Evolutionary conservation across 2,329 filamentous ascomycete genomes (phyloP).

Genomic region (Thielaviopsis musarum): DNA sequence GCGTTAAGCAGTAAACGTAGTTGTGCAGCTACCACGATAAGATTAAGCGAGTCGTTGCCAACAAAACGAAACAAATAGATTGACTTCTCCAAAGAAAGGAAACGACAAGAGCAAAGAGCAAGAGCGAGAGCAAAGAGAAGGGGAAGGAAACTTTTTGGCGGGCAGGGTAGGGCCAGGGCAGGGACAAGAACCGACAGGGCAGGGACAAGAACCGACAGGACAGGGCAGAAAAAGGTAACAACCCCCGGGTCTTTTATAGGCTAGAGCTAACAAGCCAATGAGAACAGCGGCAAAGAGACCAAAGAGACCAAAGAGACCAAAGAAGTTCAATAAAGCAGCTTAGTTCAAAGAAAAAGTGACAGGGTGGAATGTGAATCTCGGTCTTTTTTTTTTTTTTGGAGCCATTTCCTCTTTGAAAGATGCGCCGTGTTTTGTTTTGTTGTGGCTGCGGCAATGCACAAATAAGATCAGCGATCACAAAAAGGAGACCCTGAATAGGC

Average conservation of each 20-base stretch:
- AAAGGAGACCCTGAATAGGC: not conserved
- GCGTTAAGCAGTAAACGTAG: not conserved
- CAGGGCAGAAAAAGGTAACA: too few species aligned
- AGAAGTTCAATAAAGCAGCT: not conserved
- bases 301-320: not conserved
- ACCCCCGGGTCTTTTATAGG: too few species aligned
- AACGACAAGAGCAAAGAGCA: too few species aligned
- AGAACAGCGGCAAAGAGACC: not conserved
- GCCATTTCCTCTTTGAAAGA: too few species aligned
- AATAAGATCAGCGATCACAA: not conserved
- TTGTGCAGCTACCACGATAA: not conserved
- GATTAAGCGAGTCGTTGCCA: not conserved
- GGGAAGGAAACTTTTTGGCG: too few species aligned
- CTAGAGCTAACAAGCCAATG: not conserved
- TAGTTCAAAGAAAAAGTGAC: not conserved
- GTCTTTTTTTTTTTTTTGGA: not conserved
- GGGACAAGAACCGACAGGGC: too few species aligned
- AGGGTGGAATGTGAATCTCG: not conserved
- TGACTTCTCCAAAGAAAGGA: too few species aligned
- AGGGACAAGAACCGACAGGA: too few species aligned
- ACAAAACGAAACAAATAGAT: not conserved
- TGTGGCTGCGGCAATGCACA: not conserved
- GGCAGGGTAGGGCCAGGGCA: too few species aligned
- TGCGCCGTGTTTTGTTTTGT: too few species aligned
- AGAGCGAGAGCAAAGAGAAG: not conserved